Conservation (phyloP, 75 land plant genomes). For the Picea glauca region DNA sequence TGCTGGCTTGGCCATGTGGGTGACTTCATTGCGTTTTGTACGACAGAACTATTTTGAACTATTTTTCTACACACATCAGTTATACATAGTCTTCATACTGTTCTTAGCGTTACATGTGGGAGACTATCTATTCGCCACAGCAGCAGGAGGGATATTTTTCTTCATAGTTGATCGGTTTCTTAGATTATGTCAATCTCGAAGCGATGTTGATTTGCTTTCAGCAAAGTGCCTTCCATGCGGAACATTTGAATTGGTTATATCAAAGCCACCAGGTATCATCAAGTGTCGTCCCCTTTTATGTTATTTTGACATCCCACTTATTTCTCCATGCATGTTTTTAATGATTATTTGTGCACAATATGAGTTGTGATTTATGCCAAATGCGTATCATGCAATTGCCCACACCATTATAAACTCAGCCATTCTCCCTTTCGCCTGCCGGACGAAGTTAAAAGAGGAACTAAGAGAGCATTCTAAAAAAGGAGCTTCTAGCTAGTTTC, state of each 20-base stretch:
- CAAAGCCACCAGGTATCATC: slow-evolving; percentile 54
- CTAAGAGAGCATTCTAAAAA: slow-evolving; percentile 9
- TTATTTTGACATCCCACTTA: too few relatives aligned
- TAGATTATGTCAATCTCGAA: slow-evolving; percentile 71
- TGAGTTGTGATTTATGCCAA: too few relatives aligned
- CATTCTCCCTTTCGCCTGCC: not conserved
- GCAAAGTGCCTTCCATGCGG: slow-evolving; percentile 73
- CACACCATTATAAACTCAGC: too few relatives aligned
- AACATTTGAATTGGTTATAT: slow-evolving; percentile 63
- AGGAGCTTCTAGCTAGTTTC: not conserved
- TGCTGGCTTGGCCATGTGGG: slow-evolving; percentile 86
- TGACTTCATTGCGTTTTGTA: slow-evolving; percentile 65
- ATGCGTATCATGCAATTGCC: too few relatives aligned
- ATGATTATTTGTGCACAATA: too few relatives aligned
- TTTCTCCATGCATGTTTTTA: too few relatives aligned
- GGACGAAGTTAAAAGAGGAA: slow-evolving; percentile 11
- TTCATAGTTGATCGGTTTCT: slow-evolving; percentile 85
- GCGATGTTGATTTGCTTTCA: slow-evolving; percentile 49
- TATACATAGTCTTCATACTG: slow-evolving; percentile 70
- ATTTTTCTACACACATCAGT: slow-evolving; percentile 92
- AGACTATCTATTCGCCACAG: slow-evolving; percentile 51
- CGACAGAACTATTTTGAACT: slow-evolving; percentile 68
- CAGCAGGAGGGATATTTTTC: slow-evolving; percentile 61
- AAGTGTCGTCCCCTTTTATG: too few relatives aligned
- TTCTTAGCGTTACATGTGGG: slow-evolving; percentile 79